These are phyloP conservation scores for Aspergillus thermomutatus DNA, from an alignment of 2,329 filamentous ascomycete genomes.

Conservation along the genomic window DNA sequence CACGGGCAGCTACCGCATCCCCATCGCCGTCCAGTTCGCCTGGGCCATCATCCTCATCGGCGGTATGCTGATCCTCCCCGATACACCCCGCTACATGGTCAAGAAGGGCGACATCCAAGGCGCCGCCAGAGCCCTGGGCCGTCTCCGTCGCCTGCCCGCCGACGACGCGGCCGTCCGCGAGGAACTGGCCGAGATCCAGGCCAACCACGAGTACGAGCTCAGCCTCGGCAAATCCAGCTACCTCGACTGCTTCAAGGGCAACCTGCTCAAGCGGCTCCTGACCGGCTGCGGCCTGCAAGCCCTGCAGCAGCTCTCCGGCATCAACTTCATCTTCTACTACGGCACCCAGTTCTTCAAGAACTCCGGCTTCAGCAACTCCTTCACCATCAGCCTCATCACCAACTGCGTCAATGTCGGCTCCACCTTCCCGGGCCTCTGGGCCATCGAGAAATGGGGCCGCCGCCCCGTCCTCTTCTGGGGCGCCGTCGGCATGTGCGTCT, in stretches of 20 bases:
- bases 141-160: conserved; percentile 66
- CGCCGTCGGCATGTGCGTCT: conserved; percentile 45
- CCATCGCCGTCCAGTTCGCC: conserved; percentile 73
- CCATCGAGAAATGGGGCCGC: conserved; percentile 49
- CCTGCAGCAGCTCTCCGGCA: conserved; percentile 40
- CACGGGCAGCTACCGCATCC: conserved; percentile 70
- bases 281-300: conserved; percentile 40
- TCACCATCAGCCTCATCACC: conserved; percentile 48
- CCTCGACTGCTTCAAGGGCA: conserved; percentile 33
- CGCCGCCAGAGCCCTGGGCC: conserved; percentile 60
- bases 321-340: conserved; percentile 45
- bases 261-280: conserved; percentile 36
- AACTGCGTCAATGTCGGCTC: conserved; percentile 47
- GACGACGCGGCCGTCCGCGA: conserved; percentile 67
- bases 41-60: conserved; percentile 72
- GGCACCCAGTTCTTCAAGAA: conserved; percentile 40
- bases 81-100: conserved; percentile 80
- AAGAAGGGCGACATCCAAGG: conserved; percentile 66
- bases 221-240: conserved; percentile 36
- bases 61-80: conserved; percentile 73
- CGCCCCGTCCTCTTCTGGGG: conserved; percentile 47
- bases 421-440: conserved; percentile 47
- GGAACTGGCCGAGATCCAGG: conserved; percentile 79
- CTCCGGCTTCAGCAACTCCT: conserved; percentile 42
- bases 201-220: conserved; percentile 82